These are phyloP conservation scores for Aspergillus indologenus DNA, from an alignment of 495 filamentous ascomycete species.

Conservation along the genomic window DNA sequence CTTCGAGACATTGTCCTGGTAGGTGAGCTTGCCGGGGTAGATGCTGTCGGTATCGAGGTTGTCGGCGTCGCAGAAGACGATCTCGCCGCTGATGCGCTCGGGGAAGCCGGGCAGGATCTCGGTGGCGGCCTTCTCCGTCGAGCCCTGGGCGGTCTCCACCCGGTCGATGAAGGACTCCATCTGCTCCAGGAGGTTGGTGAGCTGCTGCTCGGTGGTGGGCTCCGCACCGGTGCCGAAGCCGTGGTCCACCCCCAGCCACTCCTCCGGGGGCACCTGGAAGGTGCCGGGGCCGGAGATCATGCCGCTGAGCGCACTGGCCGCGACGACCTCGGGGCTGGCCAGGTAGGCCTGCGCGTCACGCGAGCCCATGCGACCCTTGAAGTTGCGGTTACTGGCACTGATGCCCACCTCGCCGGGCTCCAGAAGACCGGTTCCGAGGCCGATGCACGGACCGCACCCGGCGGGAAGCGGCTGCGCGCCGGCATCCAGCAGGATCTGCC, in stretches of 20 bases:
- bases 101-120: constrained; percentile 53
- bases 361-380: constrained; percentile 89
- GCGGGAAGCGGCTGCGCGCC: constrained; percentile 73
- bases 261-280: constrained; percentile 65
- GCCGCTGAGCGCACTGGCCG: constrained; percentile 78
- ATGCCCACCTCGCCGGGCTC: constrained; percentile 89
- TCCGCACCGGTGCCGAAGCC: constrained; percentile 66
- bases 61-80: constrained; percentile 55
- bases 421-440: constrained; percentile 76
- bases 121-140: constrained; percentile 30
- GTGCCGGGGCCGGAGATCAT: constrained; percentile 76
- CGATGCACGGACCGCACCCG: constrained; percentile 89
- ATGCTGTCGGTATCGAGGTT: constrained; percentile 61
- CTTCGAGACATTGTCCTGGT: constrained; percentile 75
- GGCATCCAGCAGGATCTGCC: constrained; percentile 78
- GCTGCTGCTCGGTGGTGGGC: constrained; percentile 44
- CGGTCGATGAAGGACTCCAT: background rate
- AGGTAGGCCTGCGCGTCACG: constrained; percentile 84
- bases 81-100: constrained; percentile 49
- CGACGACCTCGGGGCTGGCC: constrained; percentile 86
- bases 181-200: background rate
- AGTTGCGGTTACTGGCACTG: constrained; percentile 84
- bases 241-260: constrained; percentile 60
- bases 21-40: constrained; percentile 88
- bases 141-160: background rate